Conservation (phyloP, 805 yeast genomes). For the Cyberlindnera bimundalis region DNA sequence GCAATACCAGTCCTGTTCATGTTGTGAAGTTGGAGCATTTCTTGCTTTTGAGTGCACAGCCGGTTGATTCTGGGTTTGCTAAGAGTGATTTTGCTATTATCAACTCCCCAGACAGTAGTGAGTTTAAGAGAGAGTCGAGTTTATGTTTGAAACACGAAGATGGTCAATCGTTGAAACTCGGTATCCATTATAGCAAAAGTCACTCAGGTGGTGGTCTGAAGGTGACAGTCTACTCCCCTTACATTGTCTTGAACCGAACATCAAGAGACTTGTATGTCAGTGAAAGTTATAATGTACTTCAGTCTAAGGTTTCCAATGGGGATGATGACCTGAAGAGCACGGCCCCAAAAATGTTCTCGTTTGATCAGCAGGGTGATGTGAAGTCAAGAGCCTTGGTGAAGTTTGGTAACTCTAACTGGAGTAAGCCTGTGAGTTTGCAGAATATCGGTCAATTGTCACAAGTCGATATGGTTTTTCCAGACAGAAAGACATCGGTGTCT, state of each 20-base stretch:
- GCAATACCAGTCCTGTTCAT: conserved; percentile 71
- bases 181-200: conserved; percentile 57
- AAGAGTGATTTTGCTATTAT: conserved; percentile 72
- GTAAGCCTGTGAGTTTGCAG: conserved; percentile 76
- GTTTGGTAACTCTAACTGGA: conserved; percentile 67
- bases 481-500: conserved; percentile 58
- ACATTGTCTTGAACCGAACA: conserved; percentile 77
- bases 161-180: conserved; percentile 65
- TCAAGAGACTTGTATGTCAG: conserved; percentile 58
- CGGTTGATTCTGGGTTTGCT: conserved; percentile 56
- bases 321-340: conserved; percentile 33
- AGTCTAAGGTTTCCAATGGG: conserved; percentile 37
- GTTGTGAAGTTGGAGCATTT: conserved; percentile 72
- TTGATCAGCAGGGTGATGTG: conserved; percentile 53
- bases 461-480: conserved; percentile 44
- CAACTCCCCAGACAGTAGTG: conserved; percentile 50
- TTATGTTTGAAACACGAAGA: conserved; percentile 52
- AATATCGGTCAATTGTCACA: conserved; percentile 83
- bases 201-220: conserved; percentile 55
- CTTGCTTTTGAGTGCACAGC: conserved; percentile 65
- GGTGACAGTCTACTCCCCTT: conserved; percentile 78
- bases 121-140: conserved; percentile 51
- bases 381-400: conserved; percentile 63
- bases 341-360: conserved; percentile 82
- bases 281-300: conserved; percentile 50